Conservation (phyloP, 257 asterid genomes). For the Catharanthus roseus region DNA sequence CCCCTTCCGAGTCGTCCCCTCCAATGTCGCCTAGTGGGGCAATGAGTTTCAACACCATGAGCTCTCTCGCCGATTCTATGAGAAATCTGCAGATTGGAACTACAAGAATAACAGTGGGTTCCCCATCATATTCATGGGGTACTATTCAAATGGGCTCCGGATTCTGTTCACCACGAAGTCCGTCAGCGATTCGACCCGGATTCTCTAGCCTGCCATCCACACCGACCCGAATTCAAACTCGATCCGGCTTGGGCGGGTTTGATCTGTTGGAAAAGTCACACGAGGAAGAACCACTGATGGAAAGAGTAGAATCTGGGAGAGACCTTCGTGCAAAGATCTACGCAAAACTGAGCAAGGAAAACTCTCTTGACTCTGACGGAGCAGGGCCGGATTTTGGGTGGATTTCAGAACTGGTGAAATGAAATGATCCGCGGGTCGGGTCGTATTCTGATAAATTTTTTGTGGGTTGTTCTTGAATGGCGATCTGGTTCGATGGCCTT, state of each 20-base stretch:
- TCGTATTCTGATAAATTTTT: constrained; percentile 8
- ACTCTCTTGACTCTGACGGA: constrained; percentile 54
- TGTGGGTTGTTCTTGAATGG: neutral
- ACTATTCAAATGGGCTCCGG: constrained; percentile 38
- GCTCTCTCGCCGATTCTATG: constrained; percentile 53
- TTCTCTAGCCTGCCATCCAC: constrained; percentile 56
- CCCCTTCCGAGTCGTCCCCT: constrained; percentile 54
- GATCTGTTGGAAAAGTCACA: constrained; percentile 41
- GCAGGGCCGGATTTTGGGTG: constrained; percentile 46
- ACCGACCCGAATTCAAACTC: constrained; percentile 40
- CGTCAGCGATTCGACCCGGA: constrained; percentile 35
- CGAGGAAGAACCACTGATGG: constrained; percentile 71
- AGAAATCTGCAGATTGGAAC: constrained; percentile 54
- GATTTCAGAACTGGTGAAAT: constrained; percentile 59
- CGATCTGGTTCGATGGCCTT: neutral
- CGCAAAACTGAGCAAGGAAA: constrained; percentile 68
- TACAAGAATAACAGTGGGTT: constrained; percentile 30
- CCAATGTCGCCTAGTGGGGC: constrained; percentile 50
- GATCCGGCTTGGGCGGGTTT: constrained; percentile 30
- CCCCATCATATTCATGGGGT: constrained; percentile 61
- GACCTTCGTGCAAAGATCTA: constrained; percentile 65
- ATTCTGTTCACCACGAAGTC: constrained; percentile 54
- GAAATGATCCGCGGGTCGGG: constrained; percentile 23
- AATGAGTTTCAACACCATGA: constrained; percentile 36
- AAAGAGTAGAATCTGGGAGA: constrained; percentile 75